Base-by-base conservation (phyloP, 495 filamentous ascomycete genomes). In the Parathielavia hyrcaniae region DNA sequence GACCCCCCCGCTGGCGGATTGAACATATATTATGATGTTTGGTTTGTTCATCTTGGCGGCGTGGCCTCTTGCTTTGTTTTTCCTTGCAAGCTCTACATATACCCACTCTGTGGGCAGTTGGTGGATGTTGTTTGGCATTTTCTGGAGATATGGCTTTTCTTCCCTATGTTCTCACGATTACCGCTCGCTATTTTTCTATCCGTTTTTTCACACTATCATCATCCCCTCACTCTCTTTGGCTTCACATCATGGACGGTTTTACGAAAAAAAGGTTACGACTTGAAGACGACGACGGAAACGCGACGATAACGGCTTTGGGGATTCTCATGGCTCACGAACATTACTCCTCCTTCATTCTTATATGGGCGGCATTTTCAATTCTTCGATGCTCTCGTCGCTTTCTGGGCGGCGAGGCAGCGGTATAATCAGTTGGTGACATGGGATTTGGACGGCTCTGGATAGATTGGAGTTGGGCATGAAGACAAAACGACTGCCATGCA, bases 1-100 rank as follows among this genome's bases (percentile, higher is more conserved):
- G 58, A 55, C 60, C 60, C 50, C 60, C 60, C 60, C 50, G 38
- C 50, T 61, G 50, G 55, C 54, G 60, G 54, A 58, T 58, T 62
- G 55, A 58, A 58, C 60, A 58, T 61, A 54, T 61, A 52, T 58
- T 44, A 43, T 47, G 49, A 46, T 43, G 26, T 46, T n/a, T 41
- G 54, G 60, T 23, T 40, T 57, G 59, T 62, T 62, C 60, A 62
- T 54, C 40, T 60, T 58, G 45, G 14, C 53, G 50, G 60, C 54
- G 60, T n/a, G 60, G 55, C 55, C 30, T 56, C 32, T 53, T 47
- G 17, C 19, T 39, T 52, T 17, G 32, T 44, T 20, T 16, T 55
- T 57, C 23, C 50, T 43, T 53, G 7, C n/a, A n/a, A n/a, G n/a
- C 35, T 53, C 47, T 51, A 52, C 44, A 23, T 57, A 57, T 53